Evolutionary conservation across 75 land plant genomes (phyloP).

Genomic region (Adiantum capillusveneris): DNA sequence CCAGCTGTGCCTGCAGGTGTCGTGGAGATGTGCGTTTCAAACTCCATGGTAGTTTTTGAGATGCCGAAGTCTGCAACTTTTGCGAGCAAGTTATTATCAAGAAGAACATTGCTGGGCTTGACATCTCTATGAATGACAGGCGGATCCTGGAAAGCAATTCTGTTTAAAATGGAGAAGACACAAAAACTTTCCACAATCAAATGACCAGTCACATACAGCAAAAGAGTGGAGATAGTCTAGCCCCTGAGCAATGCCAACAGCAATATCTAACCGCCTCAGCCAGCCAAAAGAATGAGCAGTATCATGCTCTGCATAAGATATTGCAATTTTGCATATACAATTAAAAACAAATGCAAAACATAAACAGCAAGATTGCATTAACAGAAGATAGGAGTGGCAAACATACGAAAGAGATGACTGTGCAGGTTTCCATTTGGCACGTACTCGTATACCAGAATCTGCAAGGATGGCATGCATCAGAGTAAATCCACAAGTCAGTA

Average conservation of each 20-base stretch:
- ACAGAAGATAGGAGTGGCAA: neutral
- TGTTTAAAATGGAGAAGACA: too few relatives aligned
- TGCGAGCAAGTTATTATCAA: slow-evolving; percentile 33
- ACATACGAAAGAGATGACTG: slow-evolving; percentile 15
- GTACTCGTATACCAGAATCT: slow-evolving; percentile 45
- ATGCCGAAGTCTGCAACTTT: slow-evolving; percentile 46
- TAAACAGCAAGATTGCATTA: too few relatives aligned
- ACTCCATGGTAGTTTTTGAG: slow-evolving; percentile 29
- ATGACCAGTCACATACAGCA: slow-evolving; percentile 11
- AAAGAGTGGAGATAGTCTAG: slow-evolving; percentile 34
- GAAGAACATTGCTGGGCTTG: slow-evolving; percentile 40
- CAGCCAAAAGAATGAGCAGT: slow-evolving; percentile 10
- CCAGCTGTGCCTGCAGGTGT: slow-evolving; percentile 45
- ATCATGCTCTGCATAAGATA: slow-evolving; percentile 1
- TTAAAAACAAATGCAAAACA: too few relatives aligned
- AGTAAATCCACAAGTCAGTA: too few relatives aligned
- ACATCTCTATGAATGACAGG: slow-evolving; percentile 47
- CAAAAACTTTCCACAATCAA: neutral
- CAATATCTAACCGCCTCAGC: slow-evolving; percentile 26
- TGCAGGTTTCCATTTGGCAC: slow-evolving; percentile 35
- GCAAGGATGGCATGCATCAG: too few relatives aligned
- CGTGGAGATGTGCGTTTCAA: slow-evolving; percentile 37
- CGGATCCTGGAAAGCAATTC: slow-evolving; percentile 35
- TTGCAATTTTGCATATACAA: too few relatives aligned
- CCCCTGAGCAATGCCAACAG: slow-evolving; percentile 30